Conservation (phyloP, 176 grass and related monocot species). For the Oryza officinalis region DNA sequence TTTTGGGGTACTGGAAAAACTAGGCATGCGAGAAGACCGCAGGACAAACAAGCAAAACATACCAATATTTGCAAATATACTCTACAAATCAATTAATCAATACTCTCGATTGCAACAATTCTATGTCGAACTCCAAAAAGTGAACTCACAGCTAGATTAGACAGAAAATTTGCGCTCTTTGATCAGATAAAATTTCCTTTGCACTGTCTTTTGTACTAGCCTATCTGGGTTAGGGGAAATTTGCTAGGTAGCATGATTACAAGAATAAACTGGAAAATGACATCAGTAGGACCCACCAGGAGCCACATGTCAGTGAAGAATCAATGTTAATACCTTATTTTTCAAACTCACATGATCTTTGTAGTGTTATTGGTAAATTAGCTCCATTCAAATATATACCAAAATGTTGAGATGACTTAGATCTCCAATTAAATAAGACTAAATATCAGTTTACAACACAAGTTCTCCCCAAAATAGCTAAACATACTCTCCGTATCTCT, state of each 20-base stretch:
- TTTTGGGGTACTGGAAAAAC: not conserved
- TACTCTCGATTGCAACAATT: not conserved
- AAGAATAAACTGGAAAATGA: not conserved
- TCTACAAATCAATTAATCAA: not conserved
- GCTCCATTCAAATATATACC: not conserved
- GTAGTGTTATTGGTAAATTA: not conserved
- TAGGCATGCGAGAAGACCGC: not conserved
- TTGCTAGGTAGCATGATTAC: not conserved
- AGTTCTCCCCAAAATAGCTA: constrained; percentile 7
- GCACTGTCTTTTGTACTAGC: not conserved
- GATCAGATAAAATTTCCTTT: not conserved
- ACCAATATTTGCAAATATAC: not conserved
- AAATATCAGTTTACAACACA: not conserved
- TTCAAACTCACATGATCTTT: not conserved
- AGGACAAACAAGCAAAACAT: not conserved
- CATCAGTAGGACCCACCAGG: not conserved
- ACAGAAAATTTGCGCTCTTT: not conserved
- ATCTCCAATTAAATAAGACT: not conserved
- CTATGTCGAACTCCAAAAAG: not conserved
- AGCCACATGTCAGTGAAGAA: not conserved
- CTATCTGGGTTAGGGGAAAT: constrained; percentile 4
- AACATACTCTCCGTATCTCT: constrained; percentile 17
- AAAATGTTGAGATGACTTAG: not conserved
- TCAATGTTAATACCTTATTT: not conserved
- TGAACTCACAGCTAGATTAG: constrained; percentile 23